phyloP scores from a whole-genome alignment of 23 red algal genomes.

The Agarophyton chilense region DNA sequence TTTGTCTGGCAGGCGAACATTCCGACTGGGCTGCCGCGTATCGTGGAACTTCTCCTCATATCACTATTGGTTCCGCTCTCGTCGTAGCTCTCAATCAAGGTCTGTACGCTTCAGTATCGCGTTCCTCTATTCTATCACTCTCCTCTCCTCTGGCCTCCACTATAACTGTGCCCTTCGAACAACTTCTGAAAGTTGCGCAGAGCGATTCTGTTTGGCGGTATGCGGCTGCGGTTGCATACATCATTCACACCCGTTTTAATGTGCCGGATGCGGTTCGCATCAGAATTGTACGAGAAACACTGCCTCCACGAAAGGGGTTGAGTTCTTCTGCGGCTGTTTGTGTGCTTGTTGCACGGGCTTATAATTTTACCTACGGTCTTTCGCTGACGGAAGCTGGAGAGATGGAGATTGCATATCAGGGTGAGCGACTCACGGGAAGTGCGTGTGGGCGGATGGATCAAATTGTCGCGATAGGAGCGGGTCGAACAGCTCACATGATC shows the following conservation, averaged over 20 bases:
- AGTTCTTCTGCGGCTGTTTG: slow-evolving; percentile 64
- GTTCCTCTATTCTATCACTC: neutral
- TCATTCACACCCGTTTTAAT: slow-evolving; percentile 28
- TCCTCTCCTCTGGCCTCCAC: neutral
- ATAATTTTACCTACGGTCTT: slow-evolving; percentile 30
- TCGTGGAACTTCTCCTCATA: neutral
- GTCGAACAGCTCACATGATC: slow-evolving; percentile 21
- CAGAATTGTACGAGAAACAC: neutral
- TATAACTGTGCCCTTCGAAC: neutral
- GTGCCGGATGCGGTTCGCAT: neutral
- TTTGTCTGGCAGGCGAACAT: slow-evolving; percentile 63
- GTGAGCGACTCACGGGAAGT: slow-evolving; percentile 55
- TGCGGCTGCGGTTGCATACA: slow-evolving; percentile 28
- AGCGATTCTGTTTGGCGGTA: slow-evolving; percentile 21
- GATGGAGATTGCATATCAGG: slow-evolving; percentile 63
- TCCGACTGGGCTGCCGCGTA: slow-evolving; percentile 51
- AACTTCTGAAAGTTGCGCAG: slow-evolving; percentile 12
- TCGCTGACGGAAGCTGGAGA: slow-evolving; percentile 23
- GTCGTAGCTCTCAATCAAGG: slow-evolving; percentile 14
- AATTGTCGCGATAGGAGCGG: slow-evolving; percentile 35
- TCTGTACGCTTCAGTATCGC: neutral
- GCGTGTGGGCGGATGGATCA: slow-evolving; percentile 74
- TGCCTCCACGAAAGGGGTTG: slow-evolving; percentile 40
- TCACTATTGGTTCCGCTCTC: slow-evolving; percentile 32
- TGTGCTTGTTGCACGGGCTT: slow-evolving; percentile 51